Conservation (phyloP, 73 alveolate species). For the Uronychia setigera region DNA sequence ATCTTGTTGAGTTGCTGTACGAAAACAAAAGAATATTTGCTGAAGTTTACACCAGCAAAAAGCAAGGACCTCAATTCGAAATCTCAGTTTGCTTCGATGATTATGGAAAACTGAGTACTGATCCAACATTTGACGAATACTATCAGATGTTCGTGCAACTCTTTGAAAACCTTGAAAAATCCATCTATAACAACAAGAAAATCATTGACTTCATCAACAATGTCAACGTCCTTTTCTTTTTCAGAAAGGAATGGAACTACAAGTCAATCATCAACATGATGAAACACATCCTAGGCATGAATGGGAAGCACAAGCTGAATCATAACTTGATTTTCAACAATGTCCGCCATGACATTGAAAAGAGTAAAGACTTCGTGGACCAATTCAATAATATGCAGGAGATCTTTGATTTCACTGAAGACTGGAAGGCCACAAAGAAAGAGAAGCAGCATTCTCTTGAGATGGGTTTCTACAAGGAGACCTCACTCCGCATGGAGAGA, state of each 20-base stretch:
- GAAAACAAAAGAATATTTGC: constrained; percentile 53
- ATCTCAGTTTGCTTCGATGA: constrained; percentile 58
- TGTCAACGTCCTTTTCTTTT: constrained; percentile 10
- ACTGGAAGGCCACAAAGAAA: constrained; percentile 47
- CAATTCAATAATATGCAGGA: constrained; percentile 50
- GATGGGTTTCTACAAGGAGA: constrained; percentile 63
- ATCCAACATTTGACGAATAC: constrained; percentile 70
- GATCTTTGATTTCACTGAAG: constrained; percentile 55
- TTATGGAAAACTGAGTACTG: constrained; percentile 46
- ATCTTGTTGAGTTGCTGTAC: constrained; percentile 45
- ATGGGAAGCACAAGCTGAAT: constrained; percentile 19
- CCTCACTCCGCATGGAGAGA: constrained; percentile 57
- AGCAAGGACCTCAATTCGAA: constrained; percentile 57
- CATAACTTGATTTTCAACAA: constrained; percentile 28
- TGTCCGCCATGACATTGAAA: constrained; percentile 37
- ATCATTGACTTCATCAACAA: constrained; percentile 40
- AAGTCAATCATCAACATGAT: constrained; percentile 15
- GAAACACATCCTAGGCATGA: constrained; percentile 13
- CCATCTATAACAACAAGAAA: constrained; percentile 33
- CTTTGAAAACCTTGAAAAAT: constrained; percentile 46
- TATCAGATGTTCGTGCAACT: constrained; percentile 30
- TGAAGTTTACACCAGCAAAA: constrained; percentile 15
- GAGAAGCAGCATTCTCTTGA: constrained; percentile 35
- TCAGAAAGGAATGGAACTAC: constrained; percentile 16
- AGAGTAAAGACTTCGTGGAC: constrained; percentile 46